phyloP scores from a whole-genome alignment of 139 green algal genomes.

The Volvox africanus region DNA sequence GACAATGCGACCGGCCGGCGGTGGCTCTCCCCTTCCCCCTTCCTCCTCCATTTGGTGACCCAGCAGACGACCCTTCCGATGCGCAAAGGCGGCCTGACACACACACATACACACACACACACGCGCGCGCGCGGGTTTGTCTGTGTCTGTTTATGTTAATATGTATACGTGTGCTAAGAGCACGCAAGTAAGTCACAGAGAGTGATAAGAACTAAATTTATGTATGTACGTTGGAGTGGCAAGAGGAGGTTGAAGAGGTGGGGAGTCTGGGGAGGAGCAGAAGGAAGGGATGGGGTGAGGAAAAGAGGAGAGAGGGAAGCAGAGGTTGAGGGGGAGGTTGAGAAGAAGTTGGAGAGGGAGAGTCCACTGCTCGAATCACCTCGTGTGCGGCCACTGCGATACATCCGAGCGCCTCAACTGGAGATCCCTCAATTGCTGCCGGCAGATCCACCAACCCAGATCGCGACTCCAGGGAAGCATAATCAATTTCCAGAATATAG shows the following conservation, averaged over 20 bases:
- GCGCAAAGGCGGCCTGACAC: constrained; percentile 1
- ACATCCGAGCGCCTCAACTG: constrained; percentile 72
- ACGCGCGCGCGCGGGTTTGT: too few species aligned
- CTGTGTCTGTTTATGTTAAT: too few species aligned
- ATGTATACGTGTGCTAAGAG: too few species aligned
- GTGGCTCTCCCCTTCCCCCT: neutral
- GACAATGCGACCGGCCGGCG: constrained; percentile 13
- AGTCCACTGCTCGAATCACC: constrained; percentile 32
- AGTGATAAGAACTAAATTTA: too few species aligned
- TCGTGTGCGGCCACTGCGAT: constrained; percentile 69
- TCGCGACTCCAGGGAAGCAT: constrained; percentile 39
- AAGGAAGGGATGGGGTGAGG: neutral
- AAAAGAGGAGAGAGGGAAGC: neutral
- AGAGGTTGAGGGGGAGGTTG: neutral
- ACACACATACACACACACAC: too few species aligned
- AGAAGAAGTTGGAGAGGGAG: neutral
- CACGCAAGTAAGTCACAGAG: too few species aligned
- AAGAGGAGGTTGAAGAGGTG: too few species aligned
- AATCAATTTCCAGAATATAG: constrained; percentile 60
- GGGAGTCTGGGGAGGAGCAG: too few species aligned
- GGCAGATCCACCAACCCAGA: constrained; percentile 62
- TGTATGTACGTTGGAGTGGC: too few species aligned
- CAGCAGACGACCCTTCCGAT: neutral
- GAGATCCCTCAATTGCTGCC: constrained; percentile 67
- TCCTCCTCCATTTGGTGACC: neutral